Evolutionary conservation across 371 early-diverging fungal genomes (phyloP).

Genomic region (Haplosporangium sp.): DNA sequence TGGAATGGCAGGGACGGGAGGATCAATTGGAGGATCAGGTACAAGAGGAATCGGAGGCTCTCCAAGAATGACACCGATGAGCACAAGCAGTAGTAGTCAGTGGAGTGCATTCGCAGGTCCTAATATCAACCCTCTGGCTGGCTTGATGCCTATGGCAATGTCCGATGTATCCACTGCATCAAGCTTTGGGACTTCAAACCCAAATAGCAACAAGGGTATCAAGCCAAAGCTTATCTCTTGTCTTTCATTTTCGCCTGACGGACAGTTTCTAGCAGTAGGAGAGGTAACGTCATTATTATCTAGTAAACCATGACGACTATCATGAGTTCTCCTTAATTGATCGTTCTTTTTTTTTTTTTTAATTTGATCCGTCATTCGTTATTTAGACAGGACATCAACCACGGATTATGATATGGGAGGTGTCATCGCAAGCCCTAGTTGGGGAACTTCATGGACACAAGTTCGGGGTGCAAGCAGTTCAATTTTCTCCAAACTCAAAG

Average conservation of each 20-base stretch:
- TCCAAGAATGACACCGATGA: conserved; percentile 14
- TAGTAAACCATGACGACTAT: not conserved
- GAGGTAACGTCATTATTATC: conserved; percentile 65
- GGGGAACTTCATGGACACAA: conserved; percentile 83
- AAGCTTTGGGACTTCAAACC: conserved; percentile 24
- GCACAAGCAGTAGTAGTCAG: conserved; percentile 13
- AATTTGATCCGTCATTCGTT: not conserved
- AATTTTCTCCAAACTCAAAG: conserved; percentile 81
- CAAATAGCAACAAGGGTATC: conserved; percentile 56
- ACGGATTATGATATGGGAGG: conserved; percentile 81
- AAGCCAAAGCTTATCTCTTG: conserved; percentile 82
- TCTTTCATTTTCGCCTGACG: conserved; percentile 83
- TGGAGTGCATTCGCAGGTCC: conserved; percentile 31
- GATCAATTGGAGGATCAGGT: conserved; percentile 4
- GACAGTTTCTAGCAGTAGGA: conserved; percentile 82
- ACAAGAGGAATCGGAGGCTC: conserved; percentile 23
- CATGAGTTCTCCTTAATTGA: not conserved
- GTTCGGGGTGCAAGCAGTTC: conserved; percentile 79
- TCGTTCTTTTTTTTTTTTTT: not conserved
- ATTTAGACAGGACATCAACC: conserved; percentile 88
- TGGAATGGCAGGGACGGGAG: conserved; percentile 29
- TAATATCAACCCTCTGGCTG: conserved; percentile 45
- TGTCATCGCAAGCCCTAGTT: conserved; percentile 63
- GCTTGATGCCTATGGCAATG: conserved; percentile 40
- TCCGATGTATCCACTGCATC: conserved; percentile 20